Evolutionary conservation across 495 filamentous ascomycete genomes (phyloP), one percentile per base, ranked within the genome.

Genomic region (Podospora bellae-mahoneyi): DNA sequence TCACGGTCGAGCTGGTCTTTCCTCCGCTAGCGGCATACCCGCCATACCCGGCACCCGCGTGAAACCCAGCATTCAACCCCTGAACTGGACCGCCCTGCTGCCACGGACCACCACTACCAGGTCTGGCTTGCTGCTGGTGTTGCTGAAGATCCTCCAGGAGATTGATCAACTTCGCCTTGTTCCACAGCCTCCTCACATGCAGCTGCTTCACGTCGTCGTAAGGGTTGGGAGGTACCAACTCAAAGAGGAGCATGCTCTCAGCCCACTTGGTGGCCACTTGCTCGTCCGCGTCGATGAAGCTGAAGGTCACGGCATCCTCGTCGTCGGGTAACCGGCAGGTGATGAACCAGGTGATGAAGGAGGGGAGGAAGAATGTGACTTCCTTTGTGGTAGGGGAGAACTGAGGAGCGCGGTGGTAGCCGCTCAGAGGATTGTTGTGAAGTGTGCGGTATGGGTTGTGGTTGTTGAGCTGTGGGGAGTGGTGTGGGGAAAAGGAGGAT

Each of bases 271-370:
- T n/a, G 2, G 75, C 74, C 3, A 34, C 28, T 23, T 6, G 59
- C 62, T 64, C 70, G 57, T 76, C 66, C 58, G 57, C 66, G 28
- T 73, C 70, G 39, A 66, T 64, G 23, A 72, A 74, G 57, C 72
- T 76, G 57, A 77, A 77, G 5, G 75, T 77, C 10, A 76, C 73
- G 34, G 64, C 67, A 65, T 77, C 75, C 23, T 77, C 75, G 74
- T 77, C 75, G 69, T 77, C 75, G 39, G 75, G 75, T 2, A 74
- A 72, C 9, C 75, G 75, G 71, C 74, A 76, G 67, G 74, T 77
- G 70, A 77, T 77, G 74, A 77, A 77, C 75, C 75, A 77, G 16
- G 68, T 77, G 55, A 77, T 73, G 67, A 74, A 76, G 32, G 23
- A 60, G 2, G 75, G 75, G 56, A 77, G 71, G 6, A 66, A 69